Conservation (phyloP, 176 grass and related monocot genomes). For the Aegilops umbellulata region DNA sequence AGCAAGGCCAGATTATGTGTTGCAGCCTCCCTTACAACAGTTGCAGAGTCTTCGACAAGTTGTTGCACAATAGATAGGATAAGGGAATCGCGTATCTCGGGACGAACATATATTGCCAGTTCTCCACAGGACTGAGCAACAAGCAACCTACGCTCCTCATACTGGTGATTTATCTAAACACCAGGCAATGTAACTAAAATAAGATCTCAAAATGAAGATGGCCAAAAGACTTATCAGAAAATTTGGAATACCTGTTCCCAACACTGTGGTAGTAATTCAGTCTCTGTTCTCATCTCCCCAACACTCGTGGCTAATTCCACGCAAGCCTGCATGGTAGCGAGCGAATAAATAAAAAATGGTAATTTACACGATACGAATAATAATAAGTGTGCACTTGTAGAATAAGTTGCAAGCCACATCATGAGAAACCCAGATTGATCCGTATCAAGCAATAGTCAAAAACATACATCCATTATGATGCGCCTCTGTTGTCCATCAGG, state of each 20-base stretch:
- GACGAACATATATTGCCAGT: slow-evolving; percentile 81
- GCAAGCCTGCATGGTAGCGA: slow-evolving; percentile 61
- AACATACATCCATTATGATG: slow-evolving; percentile 93
- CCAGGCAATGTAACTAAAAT: slow-evolving; percentile 27
- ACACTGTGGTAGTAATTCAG: slow-evolving; percentile 94
- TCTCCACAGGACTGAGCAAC: slow-evolving; percentile 97
- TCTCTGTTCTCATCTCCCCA: slow-evolving; percentile 98
- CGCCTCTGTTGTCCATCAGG: slow-evolving; percentile 88
- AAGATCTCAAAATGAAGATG: slow-evolving; percentile 24
- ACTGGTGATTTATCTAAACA: slow-evolving; percentile 96
- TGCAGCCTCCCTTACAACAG: slow-evolving; percentile 88
- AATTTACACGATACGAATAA: slow-evolving; percentile 21
- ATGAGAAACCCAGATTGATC: background rate
- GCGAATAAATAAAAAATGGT: background rate
- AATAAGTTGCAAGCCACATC: background rate
- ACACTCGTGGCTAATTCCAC: slow-evolving; percentile 85
- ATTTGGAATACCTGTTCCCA: slow-evolving; percentile 81
- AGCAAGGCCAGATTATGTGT: slow-evolving; percentile 86
- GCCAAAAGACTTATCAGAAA: slow-evolving; percentile 23
- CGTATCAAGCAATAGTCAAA: slow-evolving; percentile 16
- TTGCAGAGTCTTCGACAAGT: slow-evolving; percentile 90
- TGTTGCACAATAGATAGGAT: slow-evolving; percentile 98
- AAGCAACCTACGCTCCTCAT: slow-evolving; percentile 86
- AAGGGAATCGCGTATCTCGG: slow-evolving; percentile 95
- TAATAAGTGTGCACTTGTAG: background rate